Evolutionary conservation across 2,329 filamentous ascomycete genomes (phyloP), one percentile per base, ranked within the genome.

Genomic region (Endoconidiophora polonica): DNA sequence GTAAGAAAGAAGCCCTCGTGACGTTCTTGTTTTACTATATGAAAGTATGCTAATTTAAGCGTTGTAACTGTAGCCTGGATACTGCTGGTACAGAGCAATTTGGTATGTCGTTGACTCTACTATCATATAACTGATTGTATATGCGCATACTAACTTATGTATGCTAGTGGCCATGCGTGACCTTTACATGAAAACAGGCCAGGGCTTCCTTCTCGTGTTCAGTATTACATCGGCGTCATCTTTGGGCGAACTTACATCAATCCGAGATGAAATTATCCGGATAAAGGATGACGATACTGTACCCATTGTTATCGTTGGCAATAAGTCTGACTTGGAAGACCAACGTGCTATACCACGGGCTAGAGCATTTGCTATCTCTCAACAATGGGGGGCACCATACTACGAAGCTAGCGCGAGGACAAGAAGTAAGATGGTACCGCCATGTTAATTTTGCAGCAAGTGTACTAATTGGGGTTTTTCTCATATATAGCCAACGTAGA

Each of bases 71-170:
- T 60, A 85, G 81, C 61, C 76, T 94, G 59, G 86, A 94, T 62
- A 94, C 86, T 44, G 86, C 86, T 57, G 86, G 86, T 53, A 94
- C 86, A 56, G 86, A 94, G 63, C 86, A 94, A 63, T 94, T 94
- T 66, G 90, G 85, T 90, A 72, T 66, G 81, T 71, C 22, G 26
- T 29, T 29, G 5, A 6, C 10, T 4, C 6, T 10, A 29, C 2
- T 6, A 29, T 29, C 10, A 10, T 29, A 29, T 29, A 7, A 6
- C 26, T 29, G 6, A 10, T 7, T 7, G 10, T 29, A 6, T 29
- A 29, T 6, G 26, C 26, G 26, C 10, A 29, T 29, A 4, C 26
- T 29, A 6, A 29, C 26, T 6, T 29, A 18, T 29, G 26, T 29
- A 10, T 29, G 10, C 5, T 54, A 77, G 71, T 77, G 58, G 74